Evolutionary conservation across 164 flowering plant species (phyloP).

Genomic region (Platanus orientalis): DNA sequence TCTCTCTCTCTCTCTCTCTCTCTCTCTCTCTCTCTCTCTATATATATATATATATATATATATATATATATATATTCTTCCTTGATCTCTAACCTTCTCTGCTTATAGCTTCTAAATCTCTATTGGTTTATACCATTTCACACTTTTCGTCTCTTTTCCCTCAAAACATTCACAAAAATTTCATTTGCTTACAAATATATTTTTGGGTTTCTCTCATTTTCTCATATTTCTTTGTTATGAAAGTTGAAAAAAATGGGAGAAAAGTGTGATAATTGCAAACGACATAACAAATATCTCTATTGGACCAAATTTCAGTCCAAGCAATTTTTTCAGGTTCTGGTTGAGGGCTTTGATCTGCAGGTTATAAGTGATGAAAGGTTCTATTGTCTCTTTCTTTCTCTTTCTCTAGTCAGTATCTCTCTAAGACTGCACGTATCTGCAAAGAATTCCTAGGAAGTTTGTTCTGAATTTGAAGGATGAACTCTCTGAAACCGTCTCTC

Average conservation of each 20-base stretch:
- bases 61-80: too few species aligned
- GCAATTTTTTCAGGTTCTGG: background rate
- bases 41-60: too few species aligned
- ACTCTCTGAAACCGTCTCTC: slow-evolving; percentile 1
- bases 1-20: too few species aligned
- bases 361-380: background rate
- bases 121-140: too few species aligned
- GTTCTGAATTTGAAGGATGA: slow-evolving; percentile 13
- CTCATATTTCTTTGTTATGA: background rate
- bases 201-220: too few species aligned
- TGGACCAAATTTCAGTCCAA: background rate
- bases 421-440: background rate
- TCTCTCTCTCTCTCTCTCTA: too few species aligned
- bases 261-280: too few species aligned
- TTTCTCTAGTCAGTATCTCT: background rate
- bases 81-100: too few species aligned
- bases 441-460: slow-evolving; percentile 17
- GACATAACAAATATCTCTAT: background rate
- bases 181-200: too few species aligned
- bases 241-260: background rate
- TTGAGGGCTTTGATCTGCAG: background rate
- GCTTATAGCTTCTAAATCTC: too few species aligned
- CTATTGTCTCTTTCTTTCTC: background rate
- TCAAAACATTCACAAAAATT: too few species aligned
- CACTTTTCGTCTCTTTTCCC: too few species aligned